Base-by-base conservation (phyloP, 768 basidiomycete species). In the Termitomyces sp. region DNA sequence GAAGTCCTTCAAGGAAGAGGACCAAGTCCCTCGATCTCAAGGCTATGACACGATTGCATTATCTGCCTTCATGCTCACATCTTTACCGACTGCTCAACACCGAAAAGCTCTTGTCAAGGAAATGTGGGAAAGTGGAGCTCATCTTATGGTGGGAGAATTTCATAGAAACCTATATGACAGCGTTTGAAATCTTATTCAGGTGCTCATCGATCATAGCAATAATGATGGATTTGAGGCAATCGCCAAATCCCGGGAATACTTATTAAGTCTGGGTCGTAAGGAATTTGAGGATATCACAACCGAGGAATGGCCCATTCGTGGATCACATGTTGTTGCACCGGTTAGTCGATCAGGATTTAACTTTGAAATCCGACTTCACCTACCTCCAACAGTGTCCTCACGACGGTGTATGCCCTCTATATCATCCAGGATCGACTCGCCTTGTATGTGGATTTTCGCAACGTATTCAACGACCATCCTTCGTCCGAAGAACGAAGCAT, bases 41-140 rank as follows among this genome's bases (percentile, higher is more conserved):
- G 85, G 83, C 20, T 67, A 71, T 31, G 75, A 79, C 54, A 79
- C 81, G 16, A 65, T 98, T 30, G 93, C 91, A 2, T 67, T 99
- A 33, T 93, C 91, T 18, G 89, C 95, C 1, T 98, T 97, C 74
- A 79, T 87, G 68, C 75, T 99, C 1, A 86, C 90, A n/a, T 82
- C 90, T 20, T 75, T 94, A 18, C 75, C 85, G 5, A 84, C 81
- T 2, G 69, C 83, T 42, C 65, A 85, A 18, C 80, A 84, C 9
- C 81, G 88, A 60, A 88, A 85, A 72, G 73, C 78, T 2, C 67
- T 93, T 47, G 78, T 95, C 30, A 85, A 87, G 67, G 85, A 91
- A 65, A 90, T 98, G 80, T 98, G 95, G 95, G 81, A 90, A 48
- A 93, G 92, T 65, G 93, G 92, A 46, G 94, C 94, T 22, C 84